Evolutionary conservation across 192 early-diverging fungal species (phyloP).

Genomic region (Chytriomyces confervae): DNA sequence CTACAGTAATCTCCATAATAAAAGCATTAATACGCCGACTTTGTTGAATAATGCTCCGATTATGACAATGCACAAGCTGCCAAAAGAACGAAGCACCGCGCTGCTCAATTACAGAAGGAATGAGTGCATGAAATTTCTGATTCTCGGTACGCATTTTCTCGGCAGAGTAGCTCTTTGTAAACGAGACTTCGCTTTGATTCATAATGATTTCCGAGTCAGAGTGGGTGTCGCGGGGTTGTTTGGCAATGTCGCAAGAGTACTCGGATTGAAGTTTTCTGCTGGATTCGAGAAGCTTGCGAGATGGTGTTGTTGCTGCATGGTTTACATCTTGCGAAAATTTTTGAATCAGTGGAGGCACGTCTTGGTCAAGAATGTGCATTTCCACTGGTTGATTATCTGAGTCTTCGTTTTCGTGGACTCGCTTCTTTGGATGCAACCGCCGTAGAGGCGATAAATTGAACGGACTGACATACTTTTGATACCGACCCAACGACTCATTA

Average conservation of each 20-base stretch:
- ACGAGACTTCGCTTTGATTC: background rate
- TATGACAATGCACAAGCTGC: slow-evolving; percentile 48
- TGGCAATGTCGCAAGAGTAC: background rate
- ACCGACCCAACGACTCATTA: background rate
- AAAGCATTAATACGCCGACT: slow-evolving; percentile 24
- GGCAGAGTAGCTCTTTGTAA: background rate
- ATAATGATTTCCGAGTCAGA: background rate
- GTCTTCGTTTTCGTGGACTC: no score
- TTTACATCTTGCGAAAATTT: background rate
- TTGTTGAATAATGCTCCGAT: slow-evolving; percentile 48
- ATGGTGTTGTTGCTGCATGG: no score
- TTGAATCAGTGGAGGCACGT: background rate
- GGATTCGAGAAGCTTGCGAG: no score
- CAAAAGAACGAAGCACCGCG: slow-evolving; percentile 39
- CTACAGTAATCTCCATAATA: slow-evolving; percentile 52
- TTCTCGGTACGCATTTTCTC: background rate
- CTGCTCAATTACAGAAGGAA: slow-evolving; percentile 24
- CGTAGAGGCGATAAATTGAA: background rate
- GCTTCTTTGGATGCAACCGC: background rate
- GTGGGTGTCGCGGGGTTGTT: background rate
- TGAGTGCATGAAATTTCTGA: slow-evolving; percentile 31
- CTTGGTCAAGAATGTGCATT: background rate
- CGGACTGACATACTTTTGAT: background rate
- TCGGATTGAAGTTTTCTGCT: background rate
- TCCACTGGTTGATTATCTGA: background rate